A percentile compares a stretch with the other conserved stretches of the same genome.
These are phyloP conservation scores for Trypanosoma brucei DNA, from an alignment of 208 protist species.

Conservation along the genomic window DNA sequence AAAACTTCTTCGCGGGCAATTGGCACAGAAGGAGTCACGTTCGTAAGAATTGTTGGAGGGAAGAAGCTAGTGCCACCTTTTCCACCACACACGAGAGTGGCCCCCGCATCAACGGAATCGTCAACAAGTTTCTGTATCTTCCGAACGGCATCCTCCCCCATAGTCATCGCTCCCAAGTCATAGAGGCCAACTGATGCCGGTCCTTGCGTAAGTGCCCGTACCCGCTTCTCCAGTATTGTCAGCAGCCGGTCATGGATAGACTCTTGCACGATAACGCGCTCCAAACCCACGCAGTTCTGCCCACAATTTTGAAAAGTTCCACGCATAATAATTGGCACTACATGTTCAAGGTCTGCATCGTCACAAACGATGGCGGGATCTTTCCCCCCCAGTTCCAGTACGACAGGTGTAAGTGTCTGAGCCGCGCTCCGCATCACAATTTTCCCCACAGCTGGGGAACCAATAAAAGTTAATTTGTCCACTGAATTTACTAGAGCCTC, in stretches of 20 bases:
- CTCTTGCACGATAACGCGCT: conserved; percentile 84
- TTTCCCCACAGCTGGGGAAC: conserved; percentile 84
- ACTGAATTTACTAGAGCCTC: conserved; percentile 81
- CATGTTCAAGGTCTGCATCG: conserved; percentile 87
- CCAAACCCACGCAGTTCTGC: conserved; percentile 90
- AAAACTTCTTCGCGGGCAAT: conserved; percentile 94
- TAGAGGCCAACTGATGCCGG: conserved; percentile 56
- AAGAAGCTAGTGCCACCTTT: conserved; percentile 67
- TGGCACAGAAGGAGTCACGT: conserved; percentile 82
- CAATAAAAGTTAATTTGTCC: conserved; percentile 93
- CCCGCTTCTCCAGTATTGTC: conserved; percentile 36
- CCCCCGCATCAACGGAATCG: conserved; percentile 85
- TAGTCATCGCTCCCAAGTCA: conserved; percentile 93
- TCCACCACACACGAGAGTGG: conserved; percentile 83
- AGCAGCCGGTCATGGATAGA: conserved; percentile 89
- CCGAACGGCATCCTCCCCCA: conserved; percentile 79
- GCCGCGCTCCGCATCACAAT: conserved; percentile 89
- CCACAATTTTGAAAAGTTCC: conserved; percentile 92
- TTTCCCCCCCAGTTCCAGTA: conserved; percentile 95
- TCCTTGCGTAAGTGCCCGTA: conserved; percentile 80
- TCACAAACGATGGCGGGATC: conserved; percentile 91
- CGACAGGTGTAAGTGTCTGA: conserved; percentile 88
- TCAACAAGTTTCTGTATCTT: conserved; percentile 91
- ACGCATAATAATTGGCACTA: conserved; percentile 85
- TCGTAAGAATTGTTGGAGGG: conserved; percentile 89